phyloP scores from a whole-genome alignment of 2,329 filamentous ascomycete genomes.

The Hymenoscyphus fraxineus region DNA sequence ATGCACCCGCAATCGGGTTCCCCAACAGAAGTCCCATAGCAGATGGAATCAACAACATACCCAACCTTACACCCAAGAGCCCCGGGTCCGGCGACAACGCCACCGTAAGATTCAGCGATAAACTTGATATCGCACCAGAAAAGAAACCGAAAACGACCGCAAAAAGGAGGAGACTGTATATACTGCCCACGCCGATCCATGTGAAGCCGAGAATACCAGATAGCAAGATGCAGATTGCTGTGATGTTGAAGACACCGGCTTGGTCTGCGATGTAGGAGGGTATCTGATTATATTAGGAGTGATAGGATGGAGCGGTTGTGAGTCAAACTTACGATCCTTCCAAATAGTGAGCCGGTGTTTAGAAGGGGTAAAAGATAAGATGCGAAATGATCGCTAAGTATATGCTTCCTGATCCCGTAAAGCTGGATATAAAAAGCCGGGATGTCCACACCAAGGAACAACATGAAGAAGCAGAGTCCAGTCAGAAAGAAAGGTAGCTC shows the following conservation, averaged over 20 bases:
- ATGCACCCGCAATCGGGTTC: conserved; percentile 27
- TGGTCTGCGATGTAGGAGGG: conserved; percentile 51
- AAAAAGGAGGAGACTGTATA: conserved; percentile 57
- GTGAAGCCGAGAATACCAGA: conserved; percentile 50
- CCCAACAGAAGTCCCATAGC: conserved; percentile 35
- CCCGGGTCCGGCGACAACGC: conserved; percentile 35
- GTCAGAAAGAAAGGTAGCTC: conserved; percentile 36
- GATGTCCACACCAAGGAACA: conserved; percentile 46
- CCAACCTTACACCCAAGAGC: conserved; percentile 57
- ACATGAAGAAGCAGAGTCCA: conserved; percentile 21
- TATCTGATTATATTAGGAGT: conserved; percentile 27
- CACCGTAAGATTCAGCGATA: conserved; percentile 15
- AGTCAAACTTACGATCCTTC: conserved; percentile 39
- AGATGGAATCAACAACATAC: conserved; percentile 45
- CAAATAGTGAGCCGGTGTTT: conserved; percentile 45
- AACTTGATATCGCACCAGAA: conserved; percentile 56
- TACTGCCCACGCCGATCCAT: conserved; percentile 45
- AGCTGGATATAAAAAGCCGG: conserved; percentile 45
- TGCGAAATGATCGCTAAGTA: conserved; percentile 36
- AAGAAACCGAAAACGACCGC: conserved; percentile 63
- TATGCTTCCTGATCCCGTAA: conserved; percentile 19
- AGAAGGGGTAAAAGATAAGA: conserved; percentile 19
- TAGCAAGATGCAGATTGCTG: conserved; percentile 43
- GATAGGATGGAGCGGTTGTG: no score
- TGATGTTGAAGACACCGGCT: conserved; percentile 49